Evolutionary conservation across 163 green algal genomes (phyloP), one percentile per base, ranked within the genome.

Genomic region (Chloromonas sp.): DNA sequence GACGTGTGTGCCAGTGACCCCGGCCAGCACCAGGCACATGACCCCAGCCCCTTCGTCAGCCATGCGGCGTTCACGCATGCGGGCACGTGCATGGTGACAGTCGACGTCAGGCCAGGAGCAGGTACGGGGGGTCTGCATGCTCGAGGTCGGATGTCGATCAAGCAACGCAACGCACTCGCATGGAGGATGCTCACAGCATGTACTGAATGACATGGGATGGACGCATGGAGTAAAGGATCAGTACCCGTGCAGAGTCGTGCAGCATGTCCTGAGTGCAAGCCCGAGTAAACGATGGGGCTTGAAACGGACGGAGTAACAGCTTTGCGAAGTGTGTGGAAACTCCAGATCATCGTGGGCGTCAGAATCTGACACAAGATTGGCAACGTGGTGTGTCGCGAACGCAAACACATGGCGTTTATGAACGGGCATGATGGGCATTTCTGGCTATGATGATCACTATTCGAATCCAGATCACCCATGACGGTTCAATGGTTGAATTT

Each of bases 81-180:
- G 60, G 92, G 87, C 2, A 77, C 15, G 0, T 76, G 74, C 60
- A 71, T 96, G 80, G 87, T 89, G 0, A 96, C 93, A 0, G 90
- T 94, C 36, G 92, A 96, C 61, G 60, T 93, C 0, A 60, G 90
- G 61, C 86, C 87, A 74, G 90, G 87, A 8, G 84, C 86, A 85
- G 85, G 81, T 84, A 66, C 2, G 79, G 77, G 11, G 13, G 82
- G 57, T n/a, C 83, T 11, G 88, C 86, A 70, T 82, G 85, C 13
- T 36, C 66, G 66, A 74, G 5, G 5, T 5, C 66, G 66, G 5
- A 11, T 74, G 5, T 74, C 66, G 66, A 74, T 11, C 66, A 5
- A 15, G 66, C 5, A 15, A 11, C 5, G 66, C 11, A 74, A 74
- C 66, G 66, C 66, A 74, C 66, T 15, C 66, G 66, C 66, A 74